phyloP scores from a whole-genome alignment of 768 basidiomycete species.

The Leccinum sublutescens region DNA sequence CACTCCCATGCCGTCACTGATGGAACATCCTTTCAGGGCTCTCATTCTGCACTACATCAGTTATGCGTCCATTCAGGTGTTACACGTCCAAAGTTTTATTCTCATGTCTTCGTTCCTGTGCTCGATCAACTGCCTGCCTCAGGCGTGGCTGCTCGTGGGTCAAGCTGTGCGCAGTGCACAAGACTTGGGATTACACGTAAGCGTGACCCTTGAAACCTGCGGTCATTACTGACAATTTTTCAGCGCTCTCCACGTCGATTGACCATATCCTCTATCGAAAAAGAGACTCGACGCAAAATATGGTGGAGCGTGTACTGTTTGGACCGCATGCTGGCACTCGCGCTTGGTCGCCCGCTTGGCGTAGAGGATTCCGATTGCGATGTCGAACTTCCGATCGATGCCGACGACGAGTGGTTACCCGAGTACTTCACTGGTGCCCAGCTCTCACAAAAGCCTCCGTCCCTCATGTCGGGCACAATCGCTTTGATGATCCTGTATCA shows the following conservation, averaged over 20 bases:
- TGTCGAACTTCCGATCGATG: slow-evolving; percentile 77
- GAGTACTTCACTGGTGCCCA: slow-evolving; percentile 70
- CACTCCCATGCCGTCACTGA: slow-evolving; percentile 2
- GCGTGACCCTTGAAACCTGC: slow-evolving; percentile 27
- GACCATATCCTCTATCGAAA: slow-evolving; percentile 68
- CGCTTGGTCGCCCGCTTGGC: slow-evolving; percentile 84
- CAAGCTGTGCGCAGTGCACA: slow-evolving; percentile 89
- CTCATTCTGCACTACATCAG: slow-evolving; percentile 92
- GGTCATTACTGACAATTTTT: slow-evolving; percentile 16
- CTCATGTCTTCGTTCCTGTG: slow-evolving; percentile 89
- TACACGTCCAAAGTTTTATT: slow-evolving; percentile 88
- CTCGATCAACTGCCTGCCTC: slow-evolving; percentile 89
- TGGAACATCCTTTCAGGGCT: slow-evolving; percentile 48
- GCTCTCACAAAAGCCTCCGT: slow-evolving; percentile 52
- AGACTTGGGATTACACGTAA: slow-evolving; percentile 88
- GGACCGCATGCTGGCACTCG: slow-evolving; percentile 89
- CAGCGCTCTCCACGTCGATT: slow-evolving; percentile 84
- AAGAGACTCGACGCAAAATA: slow-evolving; percentile 85
- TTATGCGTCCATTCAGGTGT: slow-evolving; percentile 77
- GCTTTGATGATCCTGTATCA: slow-evolving; percentile 77
- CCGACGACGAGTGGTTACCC: slow-evolving; percentile 76
- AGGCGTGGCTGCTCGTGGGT: slow-evolving; percentile 90
- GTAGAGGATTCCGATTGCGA: slow-evolving; percentile 90
- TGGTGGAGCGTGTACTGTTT: slow-evolving; percentile 95
- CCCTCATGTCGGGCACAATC: slow-evolving; percentile 80